These are phyloP conservation scores for Cerioporus squamosus DNA, from an alignment of 1,284 basidiomycete genomes.

Conservation along the genomic window DNA sequence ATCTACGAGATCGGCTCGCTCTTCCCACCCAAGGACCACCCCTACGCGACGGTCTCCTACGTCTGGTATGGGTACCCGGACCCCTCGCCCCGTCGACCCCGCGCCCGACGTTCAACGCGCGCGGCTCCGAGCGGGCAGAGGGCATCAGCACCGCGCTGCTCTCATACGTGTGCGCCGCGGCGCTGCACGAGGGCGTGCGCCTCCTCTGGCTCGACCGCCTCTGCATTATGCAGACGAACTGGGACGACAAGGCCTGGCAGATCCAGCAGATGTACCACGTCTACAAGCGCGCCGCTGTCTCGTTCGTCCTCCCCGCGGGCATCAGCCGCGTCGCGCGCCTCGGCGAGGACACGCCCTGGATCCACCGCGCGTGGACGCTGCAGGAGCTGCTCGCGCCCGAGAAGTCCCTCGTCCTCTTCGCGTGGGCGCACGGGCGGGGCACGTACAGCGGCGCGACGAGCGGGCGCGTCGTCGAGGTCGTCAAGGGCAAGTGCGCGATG, in stretches of 20 bases:
- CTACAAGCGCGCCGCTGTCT: constrained; percentile 12
- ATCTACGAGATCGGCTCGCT: neutral
- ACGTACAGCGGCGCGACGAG: constrained; percentile 3
- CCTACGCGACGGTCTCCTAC: constrained; percentile 14
- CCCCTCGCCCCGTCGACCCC: neutral
- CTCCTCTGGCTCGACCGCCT: constrained; percentile 23
- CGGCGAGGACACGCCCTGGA: constrained; percentile 22
- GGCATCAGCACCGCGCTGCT: constrained; percentile 17
- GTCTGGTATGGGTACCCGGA: constrained; percentile 13
- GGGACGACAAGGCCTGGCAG: constrained; percentile 23
- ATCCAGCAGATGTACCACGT: constrained; percentile 20
- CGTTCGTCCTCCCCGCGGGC: constrained; percentile 20
- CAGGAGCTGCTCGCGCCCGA: constrained; percentile 18
- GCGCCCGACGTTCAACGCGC: constrained; percentile 10
- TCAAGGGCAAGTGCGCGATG: constrained; percentile 11
- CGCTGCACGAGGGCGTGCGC: constrained; percentile 5
- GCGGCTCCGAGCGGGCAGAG: constrained; percentile 15
- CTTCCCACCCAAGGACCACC: neutral
- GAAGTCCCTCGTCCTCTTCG: constrained; percentile 12
- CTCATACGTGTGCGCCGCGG: constrained; percentile 9
- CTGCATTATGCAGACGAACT: constrained; percentile 20
- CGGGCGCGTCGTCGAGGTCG: constrained; percentile 12
- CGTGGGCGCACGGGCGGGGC: constrained; percentile 12
- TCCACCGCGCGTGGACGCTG: constrained; percentile 23
- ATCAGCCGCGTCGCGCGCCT: constrained; percentile 14